A percentile compares a stretch with the other conserved stretches of the same genome.
These are phyloP conservation scores for Aspergillus nomiae DNA, from an alignment of 2,329 filamentous ascomycete species.

Conservation along the genomic window DNA sequence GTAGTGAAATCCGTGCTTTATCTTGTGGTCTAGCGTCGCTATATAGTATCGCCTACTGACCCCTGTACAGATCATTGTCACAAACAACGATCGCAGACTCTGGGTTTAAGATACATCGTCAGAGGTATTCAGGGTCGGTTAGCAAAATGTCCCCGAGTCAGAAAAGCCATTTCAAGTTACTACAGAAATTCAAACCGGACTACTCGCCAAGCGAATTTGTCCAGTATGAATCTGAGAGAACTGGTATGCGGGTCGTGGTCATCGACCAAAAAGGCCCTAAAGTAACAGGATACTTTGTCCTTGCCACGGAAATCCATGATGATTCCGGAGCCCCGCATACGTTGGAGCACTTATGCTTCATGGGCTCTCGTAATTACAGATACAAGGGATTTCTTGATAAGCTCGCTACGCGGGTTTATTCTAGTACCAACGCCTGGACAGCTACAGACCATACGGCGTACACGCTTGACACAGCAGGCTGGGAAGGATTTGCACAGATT, in stretches of 20 bases:
- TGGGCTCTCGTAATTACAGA: conserved; percentile 89
- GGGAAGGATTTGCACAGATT: conserved; percentile 95
- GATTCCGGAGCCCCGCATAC: conserved; percentile 92
- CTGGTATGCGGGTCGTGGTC: conserved; percentile 91
- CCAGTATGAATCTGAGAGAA: conserved; percentile 93
- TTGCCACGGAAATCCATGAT: conserved; percentile 96
- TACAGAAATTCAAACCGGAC: conserved; percentile 84
- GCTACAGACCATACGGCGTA: conserved; percentile 96
- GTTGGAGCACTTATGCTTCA: conserved; percentile 79
- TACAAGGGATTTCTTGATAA: conserved; percentile 97
- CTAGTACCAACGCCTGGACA: conserved; percentile 94
- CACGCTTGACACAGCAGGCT: conserved; percentile 90
- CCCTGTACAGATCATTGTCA: conserved; percentile 22
- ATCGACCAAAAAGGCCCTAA: conserved; percentile 95
- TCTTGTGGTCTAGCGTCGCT: not conserved
- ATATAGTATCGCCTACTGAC: conserved; percentile 20
- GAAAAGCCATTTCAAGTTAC: conserved; percentile 70
- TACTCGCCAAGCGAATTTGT: conserved; percentile 88
- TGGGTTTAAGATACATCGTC: conserved; percentile 8
- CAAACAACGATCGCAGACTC: conserved; percentile 23
- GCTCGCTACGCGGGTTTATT: conserved; percentile 89
- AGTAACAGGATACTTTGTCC: conserved; percentile 87
- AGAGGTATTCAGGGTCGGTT: conserved; percentile 19
- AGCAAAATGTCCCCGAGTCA: conserved; percentile 58
- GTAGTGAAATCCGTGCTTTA: conserved; percentile 19